These are phyloP conservation scores for Pseudocercospora ulei DNA, from an alignment of 2,329 filamentous ascomycete species.

Conservation along the genomic window DNA sequence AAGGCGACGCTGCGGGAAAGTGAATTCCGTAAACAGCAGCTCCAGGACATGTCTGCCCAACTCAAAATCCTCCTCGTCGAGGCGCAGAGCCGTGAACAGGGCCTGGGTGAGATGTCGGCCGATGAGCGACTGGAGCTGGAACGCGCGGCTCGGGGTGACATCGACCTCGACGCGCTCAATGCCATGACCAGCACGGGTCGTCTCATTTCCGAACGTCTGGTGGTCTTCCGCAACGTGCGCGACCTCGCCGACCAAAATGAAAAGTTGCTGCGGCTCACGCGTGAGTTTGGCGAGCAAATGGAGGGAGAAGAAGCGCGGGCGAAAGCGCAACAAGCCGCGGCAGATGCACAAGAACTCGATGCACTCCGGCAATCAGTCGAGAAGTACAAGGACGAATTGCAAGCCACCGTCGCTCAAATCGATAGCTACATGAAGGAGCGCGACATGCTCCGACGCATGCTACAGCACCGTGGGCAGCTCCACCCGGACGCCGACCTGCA, in stretches of 20 bases:
- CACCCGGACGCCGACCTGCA: slow-evolving; percentile 53
- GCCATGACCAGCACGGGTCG: slow-evolving; percentile 76
- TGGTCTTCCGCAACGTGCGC: slow-evolving; percentile 74
- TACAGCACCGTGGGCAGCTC: slow-evolving; percentile 62
- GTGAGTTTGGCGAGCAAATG: slow-evolving; percentile 77
- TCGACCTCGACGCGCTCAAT: slow-evolving; percentile 59
- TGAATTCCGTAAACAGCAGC: slow-evolving; percentile 71
- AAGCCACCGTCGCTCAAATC: slow-evolving; percentile 68
- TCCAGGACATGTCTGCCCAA: slow-evolving; percentile 81
- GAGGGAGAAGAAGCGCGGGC: slow-evolving; percentile 76
- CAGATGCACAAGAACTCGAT: slow-evolving; percentile 57
- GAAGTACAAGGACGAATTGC: slow-evolving; percentile 74
- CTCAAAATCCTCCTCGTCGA: slow-evolving; percentile 86
- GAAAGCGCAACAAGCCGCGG: slow-evolving; percentile 46
- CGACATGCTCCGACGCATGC: slow-evolving; percentile 93
- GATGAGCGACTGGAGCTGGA: slow-evolving; percentile 68
- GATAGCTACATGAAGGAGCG: slow-evolving; percentile 92
- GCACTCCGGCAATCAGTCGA: slow-evolving; percentile 62
- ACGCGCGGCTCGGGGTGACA: slow-evolving; percentile 64
- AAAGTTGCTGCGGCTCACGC: slow-evolving; percentile 69
- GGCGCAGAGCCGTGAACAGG: slow-evolving; percentile 70
- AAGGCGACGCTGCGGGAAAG: slow-evolving; percentile 54
- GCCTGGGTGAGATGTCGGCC: slow-evolving; percentile 58
- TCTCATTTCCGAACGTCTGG: slow-evolving; percentile 81
- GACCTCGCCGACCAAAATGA: slow-evolving; percentile 83